phyloP scores from a whole-genome alignment of 106 monocot species.

The Dendrobium nobile region DNA sequence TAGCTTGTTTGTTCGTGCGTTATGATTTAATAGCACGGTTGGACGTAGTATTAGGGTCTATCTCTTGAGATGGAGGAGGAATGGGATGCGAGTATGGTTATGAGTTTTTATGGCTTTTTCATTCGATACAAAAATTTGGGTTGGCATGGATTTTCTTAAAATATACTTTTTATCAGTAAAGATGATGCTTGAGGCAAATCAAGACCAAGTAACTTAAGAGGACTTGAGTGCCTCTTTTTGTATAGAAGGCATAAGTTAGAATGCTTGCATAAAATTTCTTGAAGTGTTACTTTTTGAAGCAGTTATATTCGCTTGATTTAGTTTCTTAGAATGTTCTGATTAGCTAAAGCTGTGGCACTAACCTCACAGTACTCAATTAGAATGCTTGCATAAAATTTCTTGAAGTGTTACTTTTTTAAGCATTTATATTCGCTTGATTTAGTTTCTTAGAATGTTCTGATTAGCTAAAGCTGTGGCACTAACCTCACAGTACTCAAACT shows the following conservation, averaged over 20 bases:
- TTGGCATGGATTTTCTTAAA: not conserved
- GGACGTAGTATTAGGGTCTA: conserved; percentile 1
- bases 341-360: not conserved
- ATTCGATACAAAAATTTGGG: not conserved
- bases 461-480: not conserved
- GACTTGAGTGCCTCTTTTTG: not conserved
- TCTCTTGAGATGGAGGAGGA: not conserved
- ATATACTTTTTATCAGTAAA: not conserved
- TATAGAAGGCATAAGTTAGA: not conserved
- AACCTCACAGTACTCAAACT: not conserved
- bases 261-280: not conserved
- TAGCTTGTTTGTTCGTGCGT: not conserved
- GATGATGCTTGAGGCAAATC: not conserved
- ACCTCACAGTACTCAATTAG: not conserved
- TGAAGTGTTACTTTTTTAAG: not conserved
- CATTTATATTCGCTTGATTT: not conserved
- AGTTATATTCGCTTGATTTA: not conserved
- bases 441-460: not conserved
- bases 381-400: not conserved
- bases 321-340: not conserved
- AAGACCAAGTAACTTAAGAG: not conserved
- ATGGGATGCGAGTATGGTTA: not conserved
- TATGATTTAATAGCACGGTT: not conserved
- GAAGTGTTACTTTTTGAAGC: not conserved
- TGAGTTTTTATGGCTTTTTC: not conserved